Base-by-base conservation (phyloP, 2,329 filamentous ascomycete genomes). In the Trichoderma sp. region DNA sequence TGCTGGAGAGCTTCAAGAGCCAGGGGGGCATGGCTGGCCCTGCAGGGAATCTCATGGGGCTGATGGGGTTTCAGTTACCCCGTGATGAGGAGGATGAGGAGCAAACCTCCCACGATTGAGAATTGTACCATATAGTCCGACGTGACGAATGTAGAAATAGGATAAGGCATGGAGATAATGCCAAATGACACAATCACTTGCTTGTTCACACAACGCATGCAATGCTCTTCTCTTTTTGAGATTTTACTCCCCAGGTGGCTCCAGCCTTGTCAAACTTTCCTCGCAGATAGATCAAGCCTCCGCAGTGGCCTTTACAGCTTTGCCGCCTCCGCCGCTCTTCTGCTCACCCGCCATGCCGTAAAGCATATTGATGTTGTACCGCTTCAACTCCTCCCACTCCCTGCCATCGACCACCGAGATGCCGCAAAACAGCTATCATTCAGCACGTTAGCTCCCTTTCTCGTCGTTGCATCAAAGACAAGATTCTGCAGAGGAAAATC, bases 1-100 rank as follows among this genome's bases (percentile, higher is more conserved):
- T 99, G 63, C 81, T 99, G 1, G 92, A 97, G 75, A 94, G 92
- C 71, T 93, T 99, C 78, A 96, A 96, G 74, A 89, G 91, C 17
- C 94, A 98, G 75, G 92, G 83, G 19, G 95, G 95, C 14, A 86
- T 90, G 81, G 83, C 92, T 39, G 95, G 95, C 0, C 95, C 95
- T 0, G 90, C 91, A 2, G 88, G 93, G 0, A 98, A 97, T 74
- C 80, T 99, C 67, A 83, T 99, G 72, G 89, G 88, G 7, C 85
- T 96, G 78, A 90, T 98, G 89, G 93, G 93, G 0, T 81, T 97
- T 69, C 83, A 86, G 47, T 80, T 97, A 66, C 94, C 94, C 0
- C 83, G 90, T 66, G 92, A 96, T 72, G 92, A 94, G 67, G 88
- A 85, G 19, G 45, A 41, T 7, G 60, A 50, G 2, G 54, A 50